A percentile compares a stretch with the other conserved stretches of the same genome.
These are phyloP conservation scores for Alternaria ethzedia DNA, from an alignment of 2,329 filamentous ascomycete genomes.

Conservation along the genomic window DNA sequence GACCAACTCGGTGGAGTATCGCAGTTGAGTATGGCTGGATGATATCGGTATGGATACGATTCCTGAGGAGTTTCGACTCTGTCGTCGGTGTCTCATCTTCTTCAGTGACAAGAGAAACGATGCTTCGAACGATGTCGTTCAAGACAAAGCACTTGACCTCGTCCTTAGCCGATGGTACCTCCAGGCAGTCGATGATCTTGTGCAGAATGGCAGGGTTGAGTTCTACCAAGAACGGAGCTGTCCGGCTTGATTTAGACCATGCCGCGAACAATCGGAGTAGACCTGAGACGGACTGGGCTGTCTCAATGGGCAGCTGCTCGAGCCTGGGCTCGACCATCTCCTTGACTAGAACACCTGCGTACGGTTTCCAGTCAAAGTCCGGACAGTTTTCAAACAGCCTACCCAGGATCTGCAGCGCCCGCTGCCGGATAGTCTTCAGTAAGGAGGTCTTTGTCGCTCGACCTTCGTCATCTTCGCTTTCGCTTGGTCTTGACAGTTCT, in stretches of 20 bases:
- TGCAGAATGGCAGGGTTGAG: constrained; percentile 67
- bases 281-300: constrained; percentile 85
- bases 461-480: constrained; percentile 36
- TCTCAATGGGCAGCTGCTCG: constrained; percentile 80
- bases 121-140: constrained; percentile 69
- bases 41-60: constrained; percentile 44
- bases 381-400: constrained; percentile 77
- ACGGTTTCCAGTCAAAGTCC: constrained; percentile 73
- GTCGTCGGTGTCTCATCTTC: constrained; percentile 26
- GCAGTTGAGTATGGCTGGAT: constrained; percentile 71
- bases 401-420: constrained; percentile 82
- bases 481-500: constrained; percentile 31
- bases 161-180: constrained; percentile 76
- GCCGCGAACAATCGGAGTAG: constrained; percentile 80
- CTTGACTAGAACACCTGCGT: constrained; percentile 72
- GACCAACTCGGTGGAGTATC: constrained; percentile 64
- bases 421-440: constrained; percentile 69
- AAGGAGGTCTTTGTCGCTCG: constrained; percentile 58
- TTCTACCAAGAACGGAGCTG: constrained; percentile 72
- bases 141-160: constrained; percentile 86
- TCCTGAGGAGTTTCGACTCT: constrained; percentile 64
- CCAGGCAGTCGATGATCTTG: constrained; percentile 75
- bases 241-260: constrained; percentile 74
- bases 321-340: constrained; percentile 80
- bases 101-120: constrained; percentile 28